Conservation (phyloP, 768 basidiomycete genomes). For the Leccinum broughii region DNA sequence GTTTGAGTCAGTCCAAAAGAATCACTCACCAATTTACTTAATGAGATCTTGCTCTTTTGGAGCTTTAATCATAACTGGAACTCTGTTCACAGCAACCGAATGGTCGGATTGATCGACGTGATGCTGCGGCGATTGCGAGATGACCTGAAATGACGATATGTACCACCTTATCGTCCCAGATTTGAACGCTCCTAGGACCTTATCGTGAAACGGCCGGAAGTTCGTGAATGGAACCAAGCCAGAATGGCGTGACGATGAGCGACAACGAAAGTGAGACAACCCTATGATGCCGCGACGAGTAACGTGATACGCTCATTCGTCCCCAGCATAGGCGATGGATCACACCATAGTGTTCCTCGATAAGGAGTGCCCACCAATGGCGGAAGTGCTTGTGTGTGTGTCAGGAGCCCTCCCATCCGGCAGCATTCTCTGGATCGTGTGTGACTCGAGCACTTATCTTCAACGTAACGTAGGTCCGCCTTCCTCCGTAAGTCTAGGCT, state of each 20-base stretch:
- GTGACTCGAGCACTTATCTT: constrained; percentile 14
- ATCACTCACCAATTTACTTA: background rate
- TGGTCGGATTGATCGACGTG: constrained; percentile 11
- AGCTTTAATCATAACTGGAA: background rate
- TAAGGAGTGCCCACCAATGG: constrained; percentile 24
- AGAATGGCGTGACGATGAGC: background rate
- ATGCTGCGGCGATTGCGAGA: constrained; percentile 17
- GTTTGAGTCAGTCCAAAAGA: background rate
- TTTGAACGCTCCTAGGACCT: constrained; percentile 11
- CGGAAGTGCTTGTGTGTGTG: constrained; percentile 18
- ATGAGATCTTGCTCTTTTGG: constrained; percentile 14
- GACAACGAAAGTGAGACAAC: constrained; percentile 1
- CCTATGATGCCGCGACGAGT: constrained; percentile 1
- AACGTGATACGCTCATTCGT: background rate
- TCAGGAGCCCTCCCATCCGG: constrained; percentile 16
- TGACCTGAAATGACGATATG: constrained; percentile 2
- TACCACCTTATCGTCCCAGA: constrained; percentile 23
- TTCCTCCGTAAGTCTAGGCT: background rate
- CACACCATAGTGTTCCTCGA: constrained; percentile 4
- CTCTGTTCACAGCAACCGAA: constrained; percentile 3
- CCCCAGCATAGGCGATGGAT: constrained; percentile 2
- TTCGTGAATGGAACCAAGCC: background rate
- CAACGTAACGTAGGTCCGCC: constrained; percentile 1
- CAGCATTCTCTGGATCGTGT: constrained; percentile 9
- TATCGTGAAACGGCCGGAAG: constrained; percentile 20